A percentile compares a stretch with the other conserved stretches of the same genome.
Evolutionary conservation across 2,329 filamentous ascomycete species (phyloP).

Genomic region (Trichoderma brevicompactum): DNA sequence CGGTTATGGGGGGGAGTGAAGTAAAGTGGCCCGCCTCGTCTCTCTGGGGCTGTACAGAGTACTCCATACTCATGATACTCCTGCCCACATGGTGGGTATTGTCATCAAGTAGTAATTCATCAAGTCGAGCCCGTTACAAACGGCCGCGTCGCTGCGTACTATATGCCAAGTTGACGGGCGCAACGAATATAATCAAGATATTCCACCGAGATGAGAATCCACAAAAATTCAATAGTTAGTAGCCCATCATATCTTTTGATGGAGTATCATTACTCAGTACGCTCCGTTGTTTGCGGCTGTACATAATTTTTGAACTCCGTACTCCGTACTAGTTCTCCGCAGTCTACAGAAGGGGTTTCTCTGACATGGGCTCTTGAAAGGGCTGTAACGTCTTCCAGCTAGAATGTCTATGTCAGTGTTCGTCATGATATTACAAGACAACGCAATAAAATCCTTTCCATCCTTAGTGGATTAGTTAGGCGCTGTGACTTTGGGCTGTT

Average conservation of each 20-base stretch:
- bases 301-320: too few species aligned
- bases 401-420: background rate
- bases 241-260: background rate
- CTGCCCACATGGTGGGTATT: background rate
- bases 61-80: background rate
- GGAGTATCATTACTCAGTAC: too few species aligned
- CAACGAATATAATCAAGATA: background rate
- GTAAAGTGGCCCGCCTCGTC: too few species aligned
- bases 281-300: too few species aligned
- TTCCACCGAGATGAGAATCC: background rate
- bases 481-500: too few species aligned
- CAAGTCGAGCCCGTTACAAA: background rate
- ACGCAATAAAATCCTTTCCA: too few species aligned
- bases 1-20: too few species aligned
- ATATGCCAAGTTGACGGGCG: background rate
- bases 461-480: too few species aligned
- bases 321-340: too few species aligned
- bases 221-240: background rate
- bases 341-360: too few species aligned
- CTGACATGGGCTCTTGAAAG: too few species aligned
- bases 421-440: too few species aligned
- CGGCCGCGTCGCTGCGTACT: slow-evolving; percentile 3
- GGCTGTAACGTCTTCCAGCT: background rate
- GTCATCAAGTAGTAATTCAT: background rate
- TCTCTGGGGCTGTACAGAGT: background rate